A percentile compares a stretch with the other conserved stretches of the same genome.
These are phyloP conservation scores for Candida dendrica DNA, from an alignment of 805 yeast species.

Conservation along the genomic window DNA sequence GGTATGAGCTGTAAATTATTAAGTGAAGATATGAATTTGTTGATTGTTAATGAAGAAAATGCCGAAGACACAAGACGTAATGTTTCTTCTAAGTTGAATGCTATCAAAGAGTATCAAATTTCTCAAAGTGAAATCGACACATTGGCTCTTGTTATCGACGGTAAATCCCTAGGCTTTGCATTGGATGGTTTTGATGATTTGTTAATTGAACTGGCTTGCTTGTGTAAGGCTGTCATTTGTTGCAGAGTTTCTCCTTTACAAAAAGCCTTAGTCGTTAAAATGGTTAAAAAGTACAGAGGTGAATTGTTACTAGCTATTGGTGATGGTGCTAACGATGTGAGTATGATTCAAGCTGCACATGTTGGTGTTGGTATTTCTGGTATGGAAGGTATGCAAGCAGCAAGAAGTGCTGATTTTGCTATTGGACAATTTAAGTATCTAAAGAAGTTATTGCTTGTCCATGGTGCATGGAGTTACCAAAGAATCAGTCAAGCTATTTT, in stretches of 20 bases:
- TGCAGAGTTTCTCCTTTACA: conserved; percentile 88
- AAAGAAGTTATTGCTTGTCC: conserved; percentile 59
- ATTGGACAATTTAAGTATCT: conserved; percentile 75
- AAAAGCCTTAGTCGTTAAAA: conserved; percentile 73
- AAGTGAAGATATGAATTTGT: conserved; percentile 67
- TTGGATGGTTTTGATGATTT: too few relatives aligned
- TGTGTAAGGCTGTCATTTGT: conserved; percentile 73
- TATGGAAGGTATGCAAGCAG: conserved; percentile 88
- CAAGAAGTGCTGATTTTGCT: conserved; percentile 83
- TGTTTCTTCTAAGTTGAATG: conserved; percentile 65
- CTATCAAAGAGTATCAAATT: conserved; percentile 58
- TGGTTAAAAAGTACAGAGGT: conserved; percentile 65
- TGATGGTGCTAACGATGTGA: conserved; percentile 86
- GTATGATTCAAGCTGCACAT: conserved; percentile 85
- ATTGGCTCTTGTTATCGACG: conserved; percentile 62
- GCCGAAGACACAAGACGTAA: conserved; percentile 40
- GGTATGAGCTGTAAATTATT: conserved; percentile 79
- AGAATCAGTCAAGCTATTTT: conserved; percentile 82
- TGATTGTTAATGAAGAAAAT: conserved; percentile 48
- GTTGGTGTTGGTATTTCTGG: conserved; percentile 89
- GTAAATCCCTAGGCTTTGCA: too few relatives aligned
- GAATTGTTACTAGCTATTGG: conserved; percentile 87
- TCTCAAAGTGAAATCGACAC: conserved; percentile 67
- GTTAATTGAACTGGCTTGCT: too few relatives aligned
- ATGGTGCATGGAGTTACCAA: conserved; percentile 85